phyloP scores from a whole-genome alignment of 768 basidiomycete genomes.

The Lentinula aciculospora region DNA sequence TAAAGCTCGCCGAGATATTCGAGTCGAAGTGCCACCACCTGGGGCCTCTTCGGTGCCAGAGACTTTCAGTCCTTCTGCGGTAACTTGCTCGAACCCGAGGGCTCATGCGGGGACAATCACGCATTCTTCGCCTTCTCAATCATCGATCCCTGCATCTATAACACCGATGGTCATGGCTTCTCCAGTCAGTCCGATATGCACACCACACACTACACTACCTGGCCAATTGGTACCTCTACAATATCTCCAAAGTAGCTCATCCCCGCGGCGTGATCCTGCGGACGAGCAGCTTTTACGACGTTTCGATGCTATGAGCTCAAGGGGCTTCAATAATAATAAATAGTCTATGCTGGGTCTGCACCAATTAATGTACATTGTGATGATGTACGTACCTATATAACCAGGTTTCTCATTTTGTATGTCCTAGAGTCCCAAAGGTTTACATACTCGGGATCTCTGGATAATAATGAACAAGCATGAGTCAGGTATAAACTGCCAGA shows the following conservation, averaged over 20 bases:
- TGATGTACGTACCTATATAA: too few species aligned
- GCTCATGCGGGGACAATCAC: conserved; percentile 17
- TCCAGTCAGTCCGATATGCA: conserved; percentile 27
- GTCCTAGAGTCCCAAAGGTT: too few species aligned
- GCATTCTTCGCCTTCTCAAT: conserved; percentile 17
- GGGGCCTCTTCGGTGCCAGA: background rate
- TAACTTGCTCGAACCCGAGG: background rate
- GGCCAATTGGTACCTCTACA: conserved; percentile 56
- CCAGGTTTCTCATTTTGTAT: too few species aligned
- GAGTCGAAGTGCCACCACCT: conserved; percentile 25
- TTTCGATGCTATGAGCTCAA: conserved; percentile 22
- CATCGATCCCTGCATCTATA: conserved; percentile 20
- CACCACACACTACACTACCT: conserved; percentile 14
- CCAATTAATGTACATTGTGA: too few species aligned
- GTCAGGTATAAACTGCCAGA: too few species aligned
- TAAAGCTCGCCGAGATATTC: conserved; percentile 51
- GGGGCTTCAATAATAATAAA: background rate
- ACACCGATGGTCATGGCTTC: conserved; percentile 26
- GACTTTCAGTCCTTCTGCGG: background rate
- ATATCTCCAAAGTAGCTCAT: conserved; percentile 50
- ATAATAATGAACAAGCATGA: too few species aligned
- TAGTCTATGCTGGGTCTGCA: too few species aligned
- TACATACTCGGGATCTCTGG: too few species aligned
- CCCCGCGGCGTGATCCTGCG: conserved; percentile 52
- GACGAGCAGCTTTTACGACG: conserved; percentile 62